Conservation (phyloP, 371 early-diverging fungal species). For the Saksenaea oblongispora region DNA sequence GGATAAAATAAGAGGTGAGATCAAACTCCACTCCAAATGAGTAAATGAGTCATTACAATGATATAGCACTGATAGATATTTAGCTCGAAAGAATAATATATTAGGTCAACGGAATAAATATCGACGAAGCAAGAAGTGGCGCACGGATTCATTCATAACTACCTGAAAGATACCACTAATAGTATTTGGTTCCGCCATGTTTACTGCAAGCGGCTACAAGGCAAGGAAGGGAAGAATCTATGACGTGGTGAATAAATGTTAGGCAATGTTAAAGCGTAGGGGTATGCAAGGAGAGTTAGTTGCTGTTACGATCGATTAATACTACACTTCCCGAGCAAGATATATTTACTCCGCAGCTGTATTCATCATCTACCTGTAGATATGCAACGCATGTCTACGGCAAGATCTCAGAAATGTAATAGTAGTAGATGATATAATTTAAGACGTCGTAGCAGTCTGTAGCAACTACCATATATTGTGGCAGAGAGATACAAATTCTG, state of each 20-base stretch:
- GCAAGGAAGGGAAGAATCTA: neutral
- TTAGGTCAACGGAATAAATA: neutral
- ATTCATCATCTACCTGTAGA: neutral
- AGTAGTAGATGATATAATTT: neutral
- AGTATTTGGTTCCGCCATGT: neutral
- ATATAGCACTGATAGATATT: neutral
- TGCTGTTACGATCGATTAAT: neutral
- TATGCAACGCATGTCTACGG: constrained; percentile 5
- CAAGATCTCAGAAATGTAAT: neutral
- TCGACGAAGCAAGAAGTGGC: neutral
- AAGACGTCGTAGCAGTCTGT: constrained; percentile 8
- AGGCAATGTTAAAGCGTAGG: neutral
- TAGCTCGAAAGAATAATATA: neutral
- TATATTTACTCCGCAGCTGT: no score
- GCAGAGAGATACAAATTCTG: constrained; percentile 16
- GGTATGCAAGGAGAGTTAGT: neutral
- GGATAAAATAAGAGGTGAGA: no score
- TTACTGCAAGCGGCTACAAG: neutral
- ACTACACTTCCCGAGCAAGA: neutral
- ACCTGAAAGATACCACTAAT: neutral
- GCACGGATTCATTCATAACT: neutral
- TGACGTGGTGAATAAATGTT: neutral
- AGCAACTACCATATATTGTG: constrained; percentile 11
- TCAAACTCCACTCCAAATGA: neutral
- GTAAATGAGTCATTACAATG: no score